Conservation (phyloP, 1,284 basidiomycete genomes). For the Cutaneotrichosporon cutaneum region DNA sequence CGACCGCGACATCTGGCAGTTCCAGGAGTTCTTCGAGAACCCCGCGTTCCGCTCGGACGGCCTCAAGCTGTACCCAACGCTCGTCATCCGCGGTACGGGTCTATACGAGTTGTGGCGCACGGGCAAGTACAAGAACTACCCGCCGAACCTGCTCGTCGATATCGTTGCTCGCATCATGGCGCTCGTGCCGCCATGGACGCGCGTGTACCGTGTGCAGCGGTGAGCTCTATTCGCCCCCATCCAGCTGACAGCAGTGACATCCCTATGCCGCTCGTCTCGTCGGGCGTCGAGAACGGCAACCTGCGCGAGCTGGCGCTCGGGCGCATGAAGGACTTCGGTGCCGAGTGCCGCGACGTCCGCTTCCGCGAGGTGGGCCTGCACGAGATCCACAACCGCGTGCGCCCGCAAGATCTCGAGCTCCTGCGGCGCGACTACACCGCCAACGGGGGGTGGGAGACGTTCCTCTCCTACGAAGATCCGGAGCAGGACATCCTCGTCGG, state of each 20-base stretch:
- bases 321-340: constrained; percentile 98
- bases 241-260: constrained; percentile 68
- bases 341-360: constrained; percentile 94
- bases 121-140: constrained; percentile 97
- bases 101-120: constrained; percentile 96
- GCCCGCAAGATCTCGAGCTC: constrained; percentile 95
- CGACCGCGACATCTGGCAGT: constrained; percentile 96
- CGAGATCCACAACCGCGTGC: constrained; percentile 97
- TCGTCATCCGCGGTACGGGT: constrained; percentile 97
- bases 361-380: constrained; percentile 98
- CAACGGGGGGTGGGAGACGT: constrained; percentile 99
- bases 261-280: constrained; percentile 88
- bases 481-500: constrained; percentile 95
- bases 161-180: constrained; percentile 95
- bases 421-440: constrained; percentile 94
- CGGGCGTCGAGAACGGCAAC: constrained; percentile 98
- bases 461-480: constrained; percentile 98
- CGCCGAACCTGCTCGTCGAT: constrained; percentile 95
- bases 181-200: constrained; percentile 96
- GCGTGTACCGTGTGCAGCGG: constrained; percentile 97
- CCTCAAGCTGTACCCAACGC: constrained; percentile 95
- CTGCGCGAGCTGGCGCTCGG: constrained; percentile 92
- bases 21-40: constrained; percentile 93
- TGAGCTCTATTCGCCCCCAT: constrained; percentile 50
- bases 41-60: constrained; percentile 96